These are phyloP conservation scores for Novakomyces olei DNA, from an alignment of 805 yeast genomes.

Conservation along the genomic window DNA sequence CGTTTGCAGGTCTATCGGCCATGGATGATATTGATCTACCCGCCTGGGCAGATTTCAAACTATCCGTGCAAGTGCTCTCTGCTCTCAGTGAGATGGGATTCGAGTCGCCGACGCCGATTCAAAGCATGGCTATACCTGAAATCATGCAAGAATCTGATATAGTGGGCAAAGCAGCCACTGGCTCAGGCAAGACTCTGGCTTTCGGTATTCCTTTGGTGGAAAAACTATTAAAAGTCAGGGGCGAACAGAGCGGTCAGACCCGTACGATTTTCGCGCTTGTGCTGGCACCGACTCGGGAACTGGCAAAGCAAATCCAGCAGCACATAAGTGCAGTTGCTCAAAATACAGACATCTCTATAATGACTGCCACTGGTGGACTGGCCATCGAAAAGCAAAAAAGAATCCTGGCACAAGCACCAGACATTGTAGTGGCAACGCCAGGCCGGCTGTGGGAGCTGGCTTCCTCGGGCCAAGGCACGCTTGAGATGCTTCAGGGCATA, in stretches of 20 bases:
- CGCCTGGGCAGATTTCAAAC: slow-evolving; percentile 22
- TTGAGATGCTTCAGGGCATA: slow-evolving; percentile 22
- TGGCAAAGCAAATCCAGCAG: slow-evolving; percentile 78
- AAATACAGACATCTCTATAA: slow-evolving; percentile 33
- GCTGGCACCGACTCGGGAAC: slow-evolving; percentile 88
- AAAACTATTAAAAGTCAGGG: slow-evolving; percentile 25
- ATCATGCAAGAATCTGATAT: slow-evolving; percentile 58
- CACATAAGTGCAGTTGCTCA: slow-evolving; percentile 34
- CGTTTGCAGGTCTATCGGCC: slow-evolving; percentile 11
- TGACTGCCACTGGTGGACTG: slow-evolving; percentile 81
- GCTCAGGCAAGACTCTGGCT: slow-evolving; percentile 93
- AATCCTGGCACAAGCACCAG: slow-evolving; percentile 44
- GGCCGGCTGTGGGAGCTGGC: slow-evolving; percentile 73
- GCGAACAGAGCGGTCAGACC: background rate
- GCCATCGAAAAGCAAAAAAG: slow-evolving; percentile 87
- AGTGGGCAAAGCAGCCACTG: slow-evolving; percentile 91
- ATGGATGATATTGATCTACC: slow-evolving; percentile 13
- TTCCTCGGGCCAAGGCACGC: slow-evolving; percentile 24
- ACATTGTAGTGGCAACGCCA: slow-evolving; percentile 77
- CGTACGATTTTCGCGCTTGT: slow-evolving; percentile 31
- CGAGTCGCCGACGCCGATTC: slow-evolving; percentile 63
- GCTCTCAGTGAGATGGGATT: slow-evolving; percentile 42
- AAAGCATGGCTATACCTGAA: slow-evolving; percentile 47
- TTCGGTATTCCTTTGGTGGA: slow-evolving; percentile 85
- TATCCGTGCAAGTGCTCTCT: slow-evolving; percentile 30